Conservation (phyloP, 768 basidiomycete genomes). For the Leucosporidium scottii region DNA sequence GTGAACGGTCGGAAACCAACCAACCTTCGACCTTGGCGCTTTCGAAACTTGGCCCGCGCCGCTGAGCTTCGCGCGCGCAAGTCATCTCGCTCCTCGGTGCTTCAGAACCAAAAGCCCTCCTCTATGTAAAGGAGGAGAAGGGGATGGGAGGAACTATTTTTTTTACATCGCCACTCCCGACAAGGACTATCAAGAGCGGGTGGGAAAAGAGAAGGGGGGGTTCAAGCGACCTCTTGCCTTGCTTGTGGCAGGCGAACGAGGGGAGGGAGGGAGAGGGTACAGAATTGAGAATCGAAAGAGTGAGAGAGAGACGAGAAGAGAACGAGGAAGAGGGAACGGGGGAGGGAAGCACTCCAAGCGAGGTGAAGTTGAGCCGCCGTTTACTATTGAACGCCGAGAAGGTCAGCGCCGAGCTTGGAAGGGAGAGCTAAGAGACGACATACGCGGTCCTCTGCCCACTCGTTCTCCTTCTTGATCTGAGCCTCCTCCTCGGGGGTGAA, state of each 20-base stretch:
- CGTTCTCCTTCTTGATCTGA: conserved; percentile 78
- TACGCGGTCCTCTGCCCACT: conserved; percentile 13
- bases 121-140: no score
- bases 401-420: background rate
- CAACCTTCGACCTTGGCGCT: no score
- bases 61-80: no score
- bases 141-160: background rate
- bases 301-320: background rate
- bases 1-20: background rate
- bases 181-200: no score
- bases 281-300: background rate
- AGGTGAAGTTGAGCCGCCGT: background rate
- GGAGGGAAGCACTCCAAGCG: background rate
- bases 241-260: background rate
- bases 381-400: background rate
- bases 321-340: background rate
- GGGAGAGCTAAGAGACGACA: background rate
- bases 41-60: no score
- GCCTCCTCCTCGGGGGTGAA: conserved; percentile 99
- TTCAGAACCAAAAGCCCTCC: no score
- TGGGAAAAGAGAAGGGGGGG: background rate
- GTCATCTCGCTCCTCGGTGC: no score
- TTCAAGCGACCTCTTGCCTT: background rate
- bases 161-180: background rate
- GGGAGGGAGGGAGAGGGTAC: background rate